A percentile compares a stretch with the other conserved stretches of the same genome.
Evolutionary conservation across 345 rosid species (phyloP).

Genomic region (Eucalyptus pauciflora): DNA sequence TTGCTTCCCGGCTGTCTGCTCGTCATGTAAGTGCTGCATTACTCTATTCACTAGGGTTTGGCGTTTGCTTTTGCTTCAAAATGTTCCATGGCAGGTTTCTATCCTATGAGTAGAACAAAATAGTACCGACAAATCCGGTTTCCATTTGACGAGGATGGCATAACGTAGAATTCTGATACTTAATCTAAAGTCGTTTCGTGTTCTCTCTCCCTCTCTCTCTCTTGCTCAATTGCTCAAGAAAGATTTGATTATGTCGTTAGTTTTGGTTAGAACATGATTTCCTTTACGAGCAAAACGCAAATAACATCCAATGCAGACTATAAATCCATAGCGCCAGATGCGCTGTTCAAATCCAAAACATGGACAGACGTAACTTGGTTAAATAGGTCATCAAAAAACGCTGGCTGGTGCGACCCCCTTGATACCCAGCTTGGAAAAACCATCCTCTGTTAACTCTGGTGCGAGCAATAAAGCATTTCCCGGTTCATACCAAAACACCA

Average conservation of each 20-base stretch:
- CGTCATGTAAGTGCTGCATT: not conserved
- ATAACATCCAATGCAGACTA: not conserved
- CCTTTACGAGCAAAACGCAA: not conserved
- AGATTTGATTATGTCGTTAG: not conserved
- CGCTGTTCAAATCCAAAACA: not conserved
- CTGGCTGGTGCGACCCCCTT: not conserved
- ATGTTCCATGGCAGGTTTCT: not conserved
- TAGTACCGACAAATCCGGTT: not conserved
- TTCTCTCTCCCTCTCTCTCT: not conserved
- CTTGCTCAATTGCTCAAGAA: not conserved
- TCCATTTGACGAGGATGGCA: not conserved
- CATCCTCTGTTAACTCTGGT: not conserved
- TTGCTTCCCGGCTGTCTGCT: not conserved
- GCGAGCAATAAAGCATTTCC: not conserved
- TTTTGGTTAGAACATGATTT: not conserved
- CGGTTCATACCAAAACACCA: not conserved
- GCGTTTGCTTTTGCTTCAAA: not conserved
- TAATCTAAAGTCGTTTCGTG: not conserved
- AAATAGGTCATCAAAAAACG: not conserved
- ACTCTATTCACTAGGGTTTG: not conserved
- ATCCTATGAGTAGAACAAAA: not conserved
- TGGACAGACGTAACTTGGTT: not conserved
- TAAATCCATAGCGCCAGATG: not conserved
- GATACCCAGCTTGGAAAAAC: not conserved
- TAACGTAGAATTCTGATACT: not conserved